Evolutionary conservation across 2,329 filamentous ascomycete species (phyloP).

Genomic region (Diplocarpon rosae): DNA sequence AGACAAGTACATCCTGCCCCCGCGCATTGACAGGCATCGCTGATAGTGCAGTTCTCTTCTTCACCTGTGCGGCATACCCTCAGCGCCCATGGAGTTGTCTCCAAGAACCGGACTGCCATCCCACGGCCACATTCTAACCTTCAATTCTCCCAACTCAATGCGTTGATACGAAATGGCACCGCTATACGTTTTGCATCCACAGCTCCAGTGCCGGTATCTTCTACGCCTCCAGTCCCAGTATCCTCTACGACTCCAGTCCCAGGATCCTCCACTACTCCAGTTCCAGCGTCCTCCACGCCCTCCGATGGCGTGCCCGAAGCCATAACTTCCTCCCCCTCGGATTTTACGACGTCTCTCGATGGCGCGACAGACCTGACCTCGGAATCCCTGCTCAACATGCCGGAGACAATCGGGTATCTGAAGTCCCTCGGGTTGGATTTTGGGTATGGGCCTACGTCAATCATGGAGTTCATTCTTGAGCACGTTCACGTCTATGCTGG

Average conservation of each 20-base stretch:
- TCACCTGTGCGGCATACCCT: conserved; percentile 20
- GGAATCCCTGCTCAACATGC: conserved; percentile 16
- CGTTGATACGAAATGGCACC: conserved; percentile 20
- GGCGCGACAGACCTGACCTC: conserved; percentile 13
- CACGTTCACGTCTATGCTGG: conserved; percentile 66
- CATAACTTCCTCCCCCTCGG: background rate
- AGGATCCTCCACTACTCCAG: conserved; percentile 5
- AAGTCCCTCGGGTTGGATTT: conserved; percentile 76
- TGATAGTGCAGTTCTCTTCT: conserved; percentile 25
- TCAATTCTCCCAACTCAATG: conserved; percentile 11
- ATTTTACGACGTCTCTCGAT: conserved; percentile 15
- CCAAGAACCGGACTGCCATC: conserved; percentile 12
- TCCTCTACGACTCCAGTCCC: conserved; percentile 17
- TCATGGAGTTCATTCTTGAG: conserved; percentile 69
- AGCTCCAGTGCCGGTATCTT: conserved; percentile 12
- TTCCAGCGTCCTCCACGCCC: conserved; percentile 2
- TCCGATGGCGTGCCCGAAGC: conserved; percentile 1
- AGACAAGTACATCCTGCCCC: conserved; percentile 19
- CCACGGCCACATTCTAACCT: conserved; percentile 9
- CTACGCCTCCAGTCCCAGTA: background rate
- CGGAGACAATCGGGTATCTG: conserved; percentile 70
- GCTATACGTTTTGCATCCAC: conserved; percentile 24
- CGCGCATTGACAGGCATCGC: conserved; percentile 6
- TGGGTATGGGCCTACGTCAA: conserved; percentile 65
- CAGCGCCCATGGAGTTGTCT: conserved; percentile 20